phyloP scores from a whole-genome alignment of 306 rosid species.

The Styphnolobium japonicum region DNA sequence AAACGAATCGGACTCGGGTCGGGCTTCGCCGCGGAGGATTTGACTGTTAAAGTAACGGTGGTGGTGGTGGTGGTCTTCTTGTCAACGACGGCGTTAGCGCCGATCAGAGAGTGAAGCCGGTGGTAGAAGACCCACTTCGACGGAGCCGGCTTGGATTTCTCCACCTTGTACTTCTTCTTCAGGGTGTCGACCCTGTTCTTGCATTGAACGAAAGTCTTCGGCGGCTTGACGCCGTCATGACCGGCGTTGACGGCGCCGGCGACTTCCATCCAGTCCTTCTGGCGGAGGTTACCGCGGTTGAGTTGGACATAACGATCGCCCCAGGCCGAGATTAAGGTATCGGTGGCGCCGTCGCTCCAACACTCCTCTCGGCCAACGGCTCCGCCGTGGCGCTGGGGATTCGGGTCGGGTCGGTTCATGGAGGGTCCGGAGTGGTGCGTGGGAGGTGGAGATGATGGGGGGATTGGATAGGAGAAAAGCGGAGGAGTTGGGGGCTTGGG shows the following conservation, averaged over 20 bases:
- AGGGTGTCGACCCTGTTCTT: constrained; percentile 54
- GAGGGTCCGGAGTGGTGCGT: background rate
- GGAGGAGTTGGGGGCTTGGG: background rate
- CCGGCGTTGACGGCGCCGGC: constrained; percentile 37
- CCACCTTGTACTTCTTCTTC: constrained; percentile 56
- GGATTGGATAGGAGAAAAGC: background rate
- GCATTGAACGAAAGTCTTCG: constrained; percentile 46
- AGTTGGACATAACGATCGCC: constrained; percentile 45
- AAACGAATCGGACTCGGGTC: background rate
- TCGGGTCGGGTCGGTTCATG: background rate
- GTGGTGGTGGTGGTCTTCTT: background rate
- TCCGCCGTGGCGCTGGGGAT: background rate
- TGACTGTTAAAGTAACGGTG: constrained; percentile 14
- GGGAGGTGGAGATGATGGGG: background rate
- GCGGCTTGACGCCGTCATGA: constrained; percentile 28
- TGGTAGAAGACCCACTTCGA: constrained; percentile 45
- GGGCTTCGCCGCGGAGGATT: background rate
- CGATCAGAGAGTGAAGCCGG: constrained; percentile 39
- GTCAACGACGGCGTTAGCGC: background rate
- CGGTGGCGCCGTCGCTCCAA: constrained; percentile 54
- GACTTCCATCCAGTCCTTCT: constrained; percentile 53
- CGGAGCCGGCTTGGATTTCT: constrained; percentile 40
- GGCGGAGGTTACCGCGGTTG: constrained; percentile 55
- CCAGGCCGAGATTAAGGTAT: constrained; percentile 43
- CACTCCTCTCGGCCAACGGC: constrained; percentile 38